These are phyloP conservation scores for Fraxinus xanthoxyloides DNA, from an alignment of 305 asterid genomes.

Conservation along the genomic window DNA sequence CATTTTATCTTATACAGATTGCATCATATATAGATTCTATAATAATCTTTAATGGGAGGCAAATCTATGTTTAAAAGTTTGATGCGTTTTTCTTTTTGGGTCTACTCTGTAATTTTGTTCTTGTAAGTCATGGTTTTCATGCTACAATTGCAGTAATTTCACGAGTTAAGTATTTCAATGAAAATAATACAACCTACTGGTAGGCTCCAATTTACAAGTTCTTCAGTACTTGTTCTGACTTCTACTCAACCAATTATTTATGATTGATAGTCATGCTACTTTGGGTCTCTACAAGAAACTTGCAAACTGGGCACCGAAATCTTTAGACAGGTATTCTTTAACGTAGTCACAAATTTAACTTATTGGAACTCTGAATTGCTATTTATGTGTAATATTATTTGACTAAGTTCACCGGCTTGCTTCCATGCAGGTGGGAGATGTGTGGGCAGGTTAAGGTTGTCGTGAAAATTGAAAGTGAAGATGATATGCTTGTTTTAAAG, in stretches of 20 bases:
- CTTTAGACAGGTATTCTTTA: slow-evolving; percentile 63
- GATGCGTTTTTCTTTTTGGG: neutral
- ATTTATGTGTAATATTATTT: neutral
- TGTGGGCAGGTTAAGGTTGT: slow-evolving; percentile 99
- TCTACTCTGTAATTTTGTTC: neutral
- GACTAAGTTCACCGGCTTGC: slow-evolving; percentile 4
- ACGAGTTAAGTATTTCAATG: neutral
- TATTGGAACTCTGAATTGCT: neutral
- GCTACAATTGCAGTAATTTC: neutral
- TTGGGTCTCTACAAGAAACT: slow-evolving; percentile 91
- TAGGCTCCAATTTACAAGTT: neutral
- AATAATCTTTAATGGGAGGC: neutral
- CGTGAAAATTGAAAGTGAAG: slow-evolving; percentile 85
- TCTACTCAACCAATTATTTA: slow-evolving; percentile 11
- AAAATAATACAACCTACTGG: neutral
- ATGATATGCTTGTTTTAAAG: slow-evolving; percentile 80
- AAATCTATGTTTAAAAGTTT: neutral
- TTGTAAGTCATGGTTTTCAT: neutral
- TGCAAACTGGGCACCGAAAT: slow-evolving; percentile 72
- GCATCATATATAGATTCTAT: neutral
- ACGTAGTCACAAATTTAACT: slow-evolving; percentile 12
- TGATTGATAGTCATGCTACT: slow-evolving; percentile 76
- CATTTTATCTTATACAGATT: neutral
- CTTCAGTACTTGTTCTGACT: slow-evolving; percentile 9
- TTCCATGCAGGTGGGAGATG: slow-evolving; percentile 89